Percentiles rank a stretch among this genome's conserved stretches.
Evolutionary conservation across 768 basidiomycete species (phyloP).

Genomic region (Pilatotrama ljubarskyi): DNA sequence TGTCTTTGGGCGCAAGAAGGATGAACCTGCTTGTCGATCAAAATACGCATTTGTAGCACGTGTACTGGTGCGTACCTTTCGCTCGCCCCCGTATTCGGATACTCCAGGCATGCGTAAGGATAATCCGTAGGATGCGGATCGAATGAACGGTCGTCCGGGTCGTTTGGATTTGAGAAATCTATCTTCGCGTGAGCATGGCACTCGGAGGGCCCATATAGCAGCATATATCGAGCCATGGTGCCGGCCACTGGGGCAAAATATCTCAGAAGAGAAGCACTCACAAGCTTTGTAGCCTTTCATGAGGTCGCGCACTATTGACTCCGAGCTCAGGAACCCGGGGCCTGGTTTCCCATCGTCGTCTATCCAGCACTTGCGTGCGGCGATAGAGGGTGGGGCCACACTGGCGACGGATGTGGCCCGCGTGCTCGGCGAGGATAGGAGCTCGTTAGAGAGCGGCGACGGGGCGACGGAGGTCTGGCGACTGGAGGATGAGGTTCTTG

Average conservation of each 20-base stretch:
- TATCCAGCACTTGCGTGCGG: conserved; percentile 48
- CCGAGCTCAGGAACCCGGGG: conserved; percentile 57
- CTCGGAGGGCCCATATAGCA: too few species aligned
- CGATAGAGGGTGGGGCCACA: conserved; percentile 36
- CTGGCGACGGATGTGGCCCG: conserved; percentile 63
- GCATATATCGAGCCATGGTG: neutral
- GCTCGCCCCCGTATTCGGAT: conserved; percentile 67
- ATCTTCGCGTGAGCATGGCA: conserved; percentile 5
- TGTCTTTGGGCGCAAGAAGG: conserved; percentile 78
- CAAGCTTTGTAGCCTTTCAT: conserved; percentile 71
- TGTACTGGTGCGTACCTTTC: conserved; percentile 58
- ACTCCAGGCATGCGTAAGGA: conserved; percentile 74
- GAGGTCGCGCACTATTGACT: conserved; percentile 58
- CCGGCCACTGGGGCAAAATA: neutral
- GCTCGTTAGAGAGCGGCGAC: conserved; percentile 30
- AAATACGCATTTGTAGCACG: neutral
- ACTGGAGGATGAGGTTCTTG: conserved; percentile 11
- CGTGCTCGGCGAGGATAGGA: conserved; percentile 62
- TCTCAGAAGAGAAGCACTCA: conserved; percentile 37
- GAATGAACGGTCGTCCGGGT: conserved; percentile 63
- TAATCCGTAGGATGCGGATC: conserved; percentile 56
- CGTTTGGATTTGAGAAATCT: conserved; percentile 73
- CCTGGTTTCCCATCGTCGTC: conserved; percentile 55
- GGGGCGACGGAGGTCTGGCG: conserved; percentile 17
- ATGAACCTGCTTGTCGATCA: conserved; percentile 53